phyloP scores from a whole-genome alignment of 306 rosid species.

The Clitoria ternatea region DNA sequence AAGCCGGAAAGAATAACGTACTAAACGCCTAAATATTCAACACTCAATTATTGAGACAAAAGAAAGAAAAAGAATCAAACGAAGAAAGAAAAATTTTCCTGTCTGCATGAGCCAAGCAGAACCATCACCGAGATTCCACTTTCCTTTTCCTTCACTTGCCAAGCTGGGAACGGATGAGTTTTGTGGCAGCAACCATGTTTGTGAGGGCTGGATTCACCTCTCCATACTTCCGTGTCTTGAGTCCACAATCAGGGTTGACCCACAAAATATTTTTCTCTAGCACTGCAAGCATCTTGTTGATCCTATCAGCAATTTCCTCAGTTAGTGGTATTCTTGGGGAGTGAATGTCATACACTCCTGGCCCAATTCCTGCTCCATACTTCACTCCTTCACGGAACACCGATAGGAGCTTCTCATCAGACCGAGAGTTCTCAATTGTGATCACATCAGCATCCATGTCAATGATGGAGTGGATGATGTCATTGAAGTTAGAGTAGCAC shows the following conservation, averaged over 20 bases:
- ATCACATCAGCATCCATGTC: constrained; percentile 94
- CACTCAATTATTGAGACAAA: no score
- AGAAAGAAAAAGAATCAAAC: no score
- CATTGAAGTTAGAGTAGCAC: constrained; percentile 93
- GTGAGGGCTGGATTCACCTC: constrained; percentile 83
- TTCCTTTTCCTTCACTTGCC: constrained; percentile 68
- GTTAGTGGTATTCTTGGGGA: constrained; percentile 82
- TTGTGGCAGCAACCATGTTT: constrained; percentile 75
- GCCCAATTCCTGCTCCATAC: constrained; percentile 90
- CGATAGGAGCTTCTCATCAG: constrained; percentile 80
- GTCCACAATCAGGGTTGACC: constrained; percentile 90
- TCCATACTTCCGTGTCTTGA: constrained; percentile 73
- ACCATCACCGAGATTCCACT: constrained; percentile 7
- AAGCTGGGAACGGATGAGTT: constrained; percentile 65
- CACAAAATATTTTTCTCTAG: constrained; percentile 78
- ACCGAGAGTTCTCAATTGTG: constrained; percentile 93
- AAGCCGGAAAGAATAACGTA: no score
- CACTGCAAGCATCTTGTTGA: constrained; percentile 88
- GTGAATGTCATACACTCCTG: constrained; percentile 88
- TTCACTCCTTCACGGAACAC: constrained; percentile 92
- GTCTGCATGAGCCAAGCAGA: no score
- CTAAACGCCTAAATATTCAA: no score
- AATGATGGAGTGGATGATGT: constrained; percentile 87
- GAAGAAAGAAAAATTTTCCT: no score
- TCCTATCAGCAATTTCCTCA: constrained; percentile 80